phyloP scores from a whole-genome alignment of 164 flowering plant species.

The Dillenia turbinata region DNA sequence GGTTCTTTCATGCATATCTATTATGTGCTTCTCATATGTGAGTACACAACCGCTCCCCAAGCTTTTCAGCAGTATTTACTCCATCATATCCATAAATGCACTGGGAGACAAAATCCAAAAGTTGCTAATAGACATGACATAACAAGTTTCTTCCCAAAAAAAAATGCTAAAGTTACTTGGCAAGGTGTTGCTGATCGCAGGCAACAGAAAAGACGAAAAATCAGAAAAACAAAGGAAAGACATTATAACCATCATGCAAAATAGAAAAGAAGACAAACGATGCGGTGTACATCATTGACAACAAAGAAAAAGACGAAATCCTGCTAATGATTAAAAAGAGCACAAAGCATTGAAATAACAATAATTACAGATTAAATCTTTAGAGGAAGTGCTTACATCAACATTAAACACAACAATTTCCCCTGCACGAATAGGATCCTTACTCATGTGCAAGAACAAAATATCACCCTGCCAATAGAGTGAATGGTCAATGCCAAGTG shows the following conservation, averaged over 20 bases:
- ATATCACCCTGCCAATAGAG: conserved; percentile 62
- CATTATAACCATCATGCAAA: neutral
- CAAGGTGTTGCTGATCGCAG: no score
- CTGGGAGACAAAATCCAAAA: no score
- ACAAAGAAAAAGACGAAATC: neutral
- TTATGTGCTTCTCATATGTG: no score
- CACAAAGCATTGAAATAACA: neutral
- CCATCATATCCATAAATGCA: no score
- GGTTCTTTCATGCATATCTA: no score
- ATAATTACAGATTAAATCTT: neutral
- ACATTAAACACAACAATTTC: conserved; percentile 76
- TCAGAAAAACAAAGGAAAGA: no score
- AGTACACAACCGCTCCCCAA: no score
- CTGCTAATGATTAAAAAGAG: neutral
- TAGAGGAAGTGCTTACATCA: conserved; percentile 48
- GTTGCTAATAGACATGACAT: no score
- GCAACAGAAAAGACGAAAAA: no score
- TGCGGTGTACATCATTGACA: neutral
- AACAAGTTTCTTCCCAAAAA: no score
- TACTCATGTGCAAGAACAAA: conserved; percentile 72
- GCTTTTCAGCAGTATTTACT: no score
- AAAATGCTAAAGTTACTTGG: no score
- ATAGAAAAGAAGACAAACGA: neutral
- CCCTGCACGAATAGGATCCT: conserved; percentile 82
- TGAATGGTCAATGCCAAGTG: neutral